Base-by-base conservation (phyloP, 2,329 filamentous ascomycete genomes). In the Didymosphaeria variabile region DNA sequence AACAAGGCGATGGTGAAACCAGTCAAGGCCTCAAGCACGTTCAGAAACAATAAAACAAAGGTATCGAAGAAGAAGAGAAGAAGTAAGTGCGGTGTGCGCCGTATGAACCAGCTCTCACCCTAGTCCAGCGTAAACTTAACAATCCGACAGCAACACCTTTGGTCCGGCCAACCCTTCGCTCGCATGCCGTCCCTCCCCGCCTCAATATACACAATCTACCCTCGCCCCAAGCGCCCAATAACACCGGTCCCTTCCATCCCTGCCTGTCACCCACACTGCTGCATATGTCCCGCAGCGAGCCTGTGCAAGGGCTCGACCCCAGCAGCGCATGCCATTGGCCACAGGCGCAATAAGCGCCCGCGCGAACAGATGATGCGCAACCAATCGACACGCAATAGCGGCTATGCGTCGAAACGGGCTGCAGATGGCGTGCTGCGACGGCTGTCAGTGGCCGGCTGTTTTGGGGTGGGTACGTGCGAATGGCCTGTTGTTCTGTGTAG, bases 341-440 rank as follows among this genome's bases (percentile, higher is more conserved):
- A 19, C 8, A 2, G 29, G 17, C n/a, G 29, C 15, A 15, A 21
- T 62, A 73, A 66, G 69, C 72, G 72, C 72, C 65, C 60, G 62
- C 63, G 56, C 42, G 42, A 59, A 58, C 61, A 66, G 70, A 67
- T 68, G 44, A 26, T 54, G 26, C 44, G 49, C 42, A 55, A 63
- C 72, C 71, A 74, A 64, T 72, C 64, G 66, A 63, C 45, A 62
- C 51, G 61, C 70, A 72, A 72, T 74, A 73, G 71, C 72, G 72
- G 69, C 68, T 73, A 63, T 54, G 50, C 58, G 31, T 60, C 66
- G 67, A 74, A 74, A 74, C 70, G 59, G 53, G 17, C 42, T 44
- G 40, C 32, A 46, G 61, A 62, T 60, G 64, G 59, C 59, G 64
- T 60, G 32, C 26, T 47, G 57, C 15, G 29, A 3, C n/a, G 23